These are phyloP conservation scores for Plasmodiophora brassicae DNA, from an alignment of 208 protist species.

Conservation along the genomic window DNA sequence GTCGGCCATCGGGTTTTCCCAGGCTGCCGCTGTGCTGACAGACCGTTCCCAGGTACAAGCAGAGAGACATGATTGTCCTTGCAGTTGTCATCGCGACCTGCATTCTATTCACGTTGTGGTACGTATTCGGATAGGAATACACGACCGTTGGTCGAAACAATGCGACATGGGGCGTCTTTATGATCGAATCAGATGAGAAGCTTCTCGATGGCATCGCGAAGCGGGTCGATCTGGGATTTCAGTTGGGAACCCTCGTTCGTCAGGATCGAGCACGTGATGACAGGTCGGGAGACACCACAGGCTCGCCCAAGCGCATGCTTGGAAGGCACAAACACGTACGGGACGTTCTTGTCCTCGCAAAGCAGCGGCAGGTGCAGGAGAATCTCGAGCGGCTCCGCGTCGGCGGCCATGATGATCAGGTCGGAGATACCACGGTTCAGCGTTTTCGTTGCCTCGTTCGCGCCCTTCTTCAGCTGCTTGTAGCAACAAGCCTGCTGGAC, in stretches of 20 bases:
- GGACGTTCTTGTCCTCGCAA: conserved; percentile 99
- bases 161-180: too few species aligned
- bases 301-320: conserved; percentile 94
- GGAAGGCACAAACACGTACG: conserved; percentile 98
- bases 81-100: not conserved
- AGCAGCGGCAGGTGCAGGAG: conserved; percentile 98
- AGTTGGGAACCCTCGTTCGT: conserved; percentile 91
- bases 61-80: not conserved
- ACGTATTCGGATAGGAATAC: not conserved
- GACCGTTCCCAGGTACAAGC: not conserved
- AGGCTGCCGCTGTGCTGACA: not conserved
- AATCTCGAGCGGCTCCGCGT: conserved; percentile 99
- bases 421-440: conserved; percentile 96
- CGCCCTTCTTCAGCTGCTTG: conserved; percentile 98
- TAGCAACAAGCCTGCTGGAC: conserved; percentile 83
- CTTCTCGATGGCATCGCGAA: conserved; percentile 94
- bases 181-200: conserved; percentile 75
- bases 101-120: conserved; percentile 23
- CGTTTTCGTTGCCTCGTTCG: conserved; percentile 99
- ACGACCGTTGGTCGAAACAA: too few species aligned
- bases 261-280: conserved; percentile 91
- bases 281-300: conserved; percentile 92
- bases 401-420: conserved; percentile 95
- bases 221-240: conserved; percentile 84
- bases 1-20: not conserved